These are phyloP conservation scores for Scedosporium apiospermum DNA, from an alignment of 2,329 filamentous ascomycete species.

Conservation along the genomic window DNA sequence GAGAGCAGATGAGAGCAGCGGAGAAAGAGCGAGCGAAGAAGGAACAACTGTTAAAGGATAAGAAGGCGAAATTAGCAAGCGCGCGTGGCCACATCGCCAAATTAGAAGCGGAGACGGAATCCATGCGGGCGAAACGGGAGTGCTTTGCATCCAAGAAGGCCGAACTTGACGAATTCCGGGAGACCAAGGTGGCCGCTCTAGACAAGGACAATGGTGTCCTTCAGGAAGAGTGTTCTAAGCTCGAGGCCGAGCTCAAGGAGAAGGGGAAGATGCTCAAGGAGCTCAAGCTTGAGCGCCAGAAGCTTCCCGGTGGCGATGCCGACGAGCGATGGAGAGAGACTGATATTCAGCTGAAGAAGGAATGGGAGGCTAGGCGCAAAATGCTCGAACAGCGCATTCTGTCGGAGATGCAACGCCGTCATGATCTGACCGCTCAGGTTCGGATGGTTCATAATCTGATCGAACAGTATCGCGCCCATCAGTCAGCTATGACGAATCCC, in stretches of 20 bases:
- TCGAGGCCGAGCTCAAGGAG: conserved; percentile 66
- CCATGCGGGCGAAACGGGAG: conserved; percentile 47
- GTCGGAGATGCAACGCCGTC: conserved; percentile 24
- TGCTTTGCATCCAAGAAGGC: conserved; percentile 44
- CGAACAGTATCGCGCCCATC: conserved; percentile 3
- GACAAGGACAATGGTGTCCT: conserved; percentile 47
- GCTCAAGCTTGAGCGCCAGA: conserved; percentile 61
- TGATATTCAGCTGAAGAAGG: conserved; percentile 40
- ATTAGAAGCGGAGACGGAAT: conserved; percentile 54
- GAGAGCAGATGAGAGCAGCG: conserved; percentile 70
- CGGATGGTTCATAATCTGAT: conserved; percentile 1
- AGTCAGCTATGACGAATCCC: conserved; percentile 16
- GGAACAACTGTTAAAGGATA: conserved; percentile 62
- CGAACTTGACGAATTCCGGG: conserved; percentile 39
- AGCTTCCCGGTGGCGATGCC: conserved; percentile 50
- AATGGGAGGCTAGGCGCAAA: conserved; percentile 45
- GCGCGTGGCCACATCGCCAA: conserved; percentile 60
- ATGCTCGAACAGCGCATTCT: conserved; percentile 42
- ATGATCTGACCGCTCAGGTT: neutral
- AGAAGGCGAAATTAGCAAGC: conserved; percentile 58
- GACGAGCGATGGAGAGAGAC: conserved; percentile 46
- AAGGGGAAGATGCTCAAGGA: conserved; percentile 57
- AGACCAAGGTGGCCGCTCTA: conserved; percentile 41
- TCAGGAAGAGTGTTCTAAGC: conserved; percentile 52
- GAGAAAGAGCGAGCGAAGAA: conserved; percentile 72